These are phyloP conservation scores for Leccinum laetum DNA, from an alignment of 1,284 basidiomycete species.

Conservation along the genomic window DNA sequence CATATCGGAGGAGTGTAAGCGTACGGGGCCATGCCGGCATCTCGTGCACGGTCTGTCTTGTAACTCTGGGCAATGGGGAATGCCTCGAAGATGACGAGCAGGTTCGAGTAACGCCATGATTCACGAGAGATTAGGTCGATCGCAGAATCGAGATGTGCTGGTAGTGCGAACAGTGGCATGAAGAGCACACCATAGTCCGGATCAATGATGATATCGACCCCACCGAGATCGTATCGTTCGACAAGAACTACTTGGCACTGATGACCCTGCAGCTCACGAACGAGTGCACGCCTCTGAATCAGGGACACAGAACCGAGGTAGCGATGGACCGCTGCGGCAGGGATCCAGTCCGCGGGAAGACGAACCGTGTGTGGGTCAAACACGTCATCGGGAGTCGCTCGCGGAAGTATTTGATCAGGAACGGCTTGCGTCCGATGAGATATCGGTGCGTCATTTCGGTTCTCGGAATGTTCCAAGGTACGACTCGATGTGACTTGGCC, in stretches of 20 bases:
- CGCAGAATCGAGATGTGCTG: slow-evolving; percentile 46
- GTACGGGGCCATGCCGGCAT: slow-evolving; percentile 22
- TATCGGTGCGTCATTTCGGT: slow-evolving; percentile 22
- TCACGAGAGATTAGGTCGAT: slow-evolving; percentile 31
- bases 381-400: slow-evolving; percentile 41
- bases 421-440: slow-evolving; percentile 10
- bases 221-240: slow-evolving; percentile 57
- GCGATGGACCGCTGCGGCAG: slow-evolving; percentile 45
- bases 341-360: slow-evolving; percentile 38
- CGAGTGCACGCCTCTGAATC: slow-evolving; percentile 63
- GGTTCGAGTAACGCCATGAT: slow-evolving; percentile 57
- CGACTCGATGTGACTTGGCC: slow-evolving; percentile 15
- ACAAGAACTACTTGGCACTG: slow-evolving; percentile 53
- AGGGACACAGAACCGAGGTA: slow-evolving; percentile 68
- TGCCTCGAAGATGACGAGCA: slow-evolving; percentile 66
- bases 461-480: slow-evolving; percentile 19
- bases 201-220: slow-evolving; percentile 59
- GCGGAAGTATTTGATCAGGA: slow-evolving; percentile 17
- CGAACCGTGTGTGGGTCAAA: slow-evolving; percentile 49
- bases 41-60: slow-evolving; percentile 18
- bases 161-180: slow-evolving; percentile 54
- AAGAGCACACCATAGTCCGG: slow-evolving; percentile 57
- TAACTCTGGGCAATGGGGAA: slow-evolving; percentile 48
- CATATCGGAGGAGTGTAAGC: slow-evolving; percentile 64
- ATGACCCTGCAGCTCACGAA: slow-evolving; percentile 46